Evolutionary conservation across 2,329 filamentous ascomycete species (phyloP).

Genomic region (Trichoderma brevicompactum): DNA sequence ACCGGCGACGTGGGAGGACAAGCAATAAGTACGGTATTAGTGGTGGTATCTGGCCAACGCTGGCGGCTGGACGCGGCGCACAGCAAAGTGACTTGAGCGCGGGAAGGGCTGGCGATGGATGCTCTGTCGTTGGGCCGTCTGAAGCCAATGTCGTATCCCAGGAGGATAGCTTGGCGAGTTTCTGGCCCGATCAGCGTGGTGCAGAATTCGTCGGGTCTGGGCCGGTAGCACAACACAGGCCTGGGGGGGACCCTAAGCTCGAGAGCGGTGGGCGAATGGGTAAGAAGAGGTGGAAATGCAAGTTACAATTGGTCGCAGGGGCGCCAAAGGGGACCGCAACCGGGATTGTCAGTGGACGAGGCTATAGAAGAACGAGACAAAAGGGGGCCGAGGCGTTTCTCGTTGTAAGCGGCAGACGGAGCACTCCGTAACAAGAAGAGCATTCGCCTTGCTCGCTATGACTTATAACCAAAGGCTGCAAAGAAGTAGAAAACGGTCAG

Average conservation of each 20-base stretch:
- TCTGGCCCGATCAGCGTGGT: conserved; percentile 9
- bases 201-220: conserved; percentile 22
- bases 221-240: conserved; percentile 22
- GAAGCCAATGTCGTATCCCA: conserved; percentile 6
- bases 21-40: conserved; percentile 10
- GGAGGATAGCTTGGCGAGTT: conserved; percentile 9
- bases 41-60: conserved; percentile 38
- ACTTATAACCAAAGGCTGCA: background rate
- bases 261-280: conserved; percentile 24
- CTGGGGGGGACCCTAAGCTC: conserved; percentile 1
- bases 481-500: background rate
- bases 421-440: background rate
- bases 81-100: conserved; percentile 30
- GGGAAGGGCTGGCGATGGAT: background rate
- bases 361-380: conserved; percentile 14
- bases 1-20: conserved; percentile 27
- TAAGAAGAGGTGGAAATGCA: conserved; percentile 7
- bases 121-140: conserved; percentile 2
- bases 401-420: background rate
- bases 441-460: background rate
- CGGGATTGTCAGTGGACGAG: conserved; percentile 19
- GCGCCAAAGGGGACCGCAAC: conserved; percentile 8
- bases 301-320: conserved; percentile 20
- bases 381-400: conserved; percentile 13
- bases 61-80: conserved; percentile 35